Evolutionary conservation across 2,329 filamentous ascomycete genomes (phyloP).

Genomic region (Coniochaeta hoffmannii): DNA sequence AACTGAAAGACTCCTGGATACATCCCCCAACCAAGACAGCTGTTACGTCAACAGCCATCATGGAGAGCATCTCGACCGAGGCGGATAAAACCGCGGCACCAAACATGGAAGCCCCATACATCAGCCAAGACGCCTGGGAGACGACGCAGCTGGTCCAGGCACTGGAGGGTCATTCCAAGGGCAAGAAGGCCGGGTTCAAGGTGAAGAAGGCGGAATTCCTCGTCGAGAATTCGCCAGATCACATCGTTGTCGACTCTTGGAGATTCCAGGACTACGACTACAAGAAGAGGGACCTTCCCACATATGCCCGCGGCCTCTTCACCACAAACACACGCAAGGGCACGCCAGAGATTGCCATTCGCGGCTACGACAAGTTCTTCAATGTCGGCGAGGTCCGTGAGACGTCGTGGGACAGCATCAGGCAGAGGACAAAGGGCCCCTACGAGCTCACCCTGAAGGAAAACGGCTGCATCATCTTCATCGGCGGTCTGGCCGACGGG

Average conservation of each 20-base stretch:
- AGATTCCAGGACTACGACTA: constrained; percentile 93
- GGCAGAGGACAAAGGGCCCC: constrained; percentile 68
- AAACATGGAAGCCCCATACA: constrained; percentile 48
- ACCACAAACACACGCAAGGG: constrained; percentile 58
- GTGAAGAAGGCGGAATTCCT: constrained; percentile 76
- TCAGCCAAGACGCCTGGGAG: constrained; percentile 61
- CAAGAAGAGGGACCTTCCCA: constrained; percentile 78
- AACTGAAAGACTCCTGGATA: not conserved
- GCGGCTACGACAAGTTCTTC: constrained; percentile 99
- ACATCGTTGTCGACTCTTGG: constrained; percentile 79
- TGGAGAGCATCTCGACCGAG: constrained; percentile 16
- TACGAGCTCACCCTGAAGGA: constrained; percentile 97
- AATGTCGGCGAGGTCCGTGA: constrained; percentile 76
- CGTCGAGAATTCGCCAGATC: constrained; percentile 54
- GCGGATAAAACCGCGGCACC: constrained; percentile 17
- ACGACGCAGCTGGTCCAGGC: constrained; percentile 57
- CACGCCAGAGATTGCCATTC: constrained; percentile 68
- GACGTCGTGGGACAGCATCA: constrained; percentile 78
- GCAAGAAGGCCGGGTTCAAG: constrained; percentile 50
- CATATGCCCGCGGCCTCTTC: constrained; percentile 89
- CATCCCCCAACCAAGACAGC: not conserved
- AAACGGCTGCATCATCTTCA: constrained; percentile 99
- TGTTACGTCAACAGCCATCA: not conserved
- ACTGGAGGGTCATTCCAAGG: constrained; percentile 47
- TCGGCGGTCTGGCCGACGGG: constrained; percentile 82